Percentiles rank a stretch among this genome's conserved stretches.
These are phyloP conservation scores for Globisporangium carolinianum DNA, from an alignment of 352 stramenopile species.

Conservation along the genomic window DNA sequence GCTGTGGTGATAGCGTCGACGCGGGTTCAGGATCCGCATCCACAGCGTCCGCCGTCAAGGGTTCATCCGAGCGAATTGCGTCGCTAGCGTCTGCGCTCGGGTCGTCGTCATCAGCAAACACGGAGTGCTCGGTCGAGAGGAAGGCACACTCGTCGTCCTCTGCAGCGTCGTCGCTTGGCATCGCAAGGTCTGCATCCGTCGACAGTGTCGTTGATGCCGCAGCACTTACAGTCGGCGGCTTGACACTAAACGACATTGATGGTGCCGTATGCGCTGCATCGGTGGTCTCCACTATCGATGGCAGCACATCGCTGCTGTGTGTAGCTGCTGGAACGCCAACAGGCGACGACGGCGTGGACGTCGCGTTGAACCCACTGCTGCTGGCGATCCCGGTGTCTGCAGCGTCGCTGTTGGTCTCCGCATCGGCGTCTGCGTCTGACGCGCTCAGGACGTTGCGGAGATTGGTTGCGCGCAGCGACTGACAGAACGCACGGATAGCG, in stretches of 20 bases:
- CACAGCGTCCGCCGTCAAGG: too few relatives aligned
- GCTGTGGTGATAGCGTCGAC: neutral
- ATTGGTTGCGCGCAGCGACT: conserved; percentile 31
- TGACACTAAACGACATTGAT: neutral
- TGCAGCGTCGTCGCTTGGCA: too few relatives aligned
- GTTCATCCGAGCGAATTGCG: neutral
- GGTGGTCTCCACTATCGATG: neutral
- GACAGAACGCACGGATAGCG: conserved; percentile 44
- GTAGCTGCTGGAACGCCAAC: too few relatives aligned
- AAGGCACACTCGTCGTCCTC: conserved; percentile 27
- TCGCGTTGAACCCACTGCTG: neutral
- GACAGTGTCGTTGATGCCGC: too few relatives aligned
- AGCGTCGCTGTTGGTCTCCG: neutral
- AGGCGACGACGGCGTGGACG: too few relatives aligned
- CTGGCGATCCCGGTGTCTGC: neutral
- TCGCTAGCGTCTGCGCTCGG: neutral
- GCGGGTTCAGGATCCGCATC: too few relatives aligned
- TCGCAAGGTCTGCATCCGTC: too few relatives aligned
- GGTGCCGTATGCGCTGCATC: neutral
- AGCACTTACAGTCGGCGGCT: too few relatives aligned
- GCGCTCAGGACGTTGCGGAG: conserved; percentile 18
- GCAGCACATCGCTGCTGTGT: neutral
- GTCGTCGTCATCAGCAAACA: conserved; percentile 10
- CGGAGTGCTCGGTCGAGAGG: conserved; percentile 17
- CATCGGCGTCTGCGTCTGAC: neutral